Conservation (phyloP, 495 filamentous ascomycete species). For the Hypoxylon fuscum region DNA sequence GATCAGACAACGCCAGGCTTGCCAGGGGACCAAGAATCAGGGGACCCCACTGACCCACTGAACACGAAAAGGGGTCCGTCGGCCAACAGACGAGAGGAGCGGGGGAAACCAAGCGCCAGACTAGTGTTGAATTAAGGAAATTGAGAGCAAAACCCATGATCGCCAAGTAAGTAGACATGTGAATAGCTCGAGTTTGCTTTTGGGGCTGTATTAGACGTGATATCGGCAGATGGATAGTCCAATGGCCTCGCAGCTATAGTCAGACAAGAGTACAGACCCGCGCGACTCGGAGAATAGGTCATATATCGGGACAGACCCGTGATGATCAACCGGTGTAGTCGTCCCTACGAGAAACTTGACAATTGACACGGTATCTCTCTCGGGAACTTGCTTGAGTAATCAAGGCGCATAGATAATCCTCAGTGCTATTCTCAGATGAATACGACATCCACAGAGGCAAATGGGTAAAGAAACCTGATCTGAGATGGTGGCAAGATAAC, state of each 20-base stretch:
- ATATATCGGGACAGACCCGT: conserved; percentile 35
- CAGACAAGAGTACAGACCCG: conserved; percentile 24
- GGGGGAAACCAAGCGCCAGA: conserved; percentile 21
- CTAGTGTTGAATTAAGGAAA: conserved; percentile 32
- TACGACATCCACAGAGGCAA: conserved; percentile 10
- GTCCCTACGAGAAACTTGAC: conserved; percentile 5
- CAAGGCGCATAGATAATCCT: conserved; percentile 31
- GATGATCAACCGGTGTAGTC: conserved; percentile 32
- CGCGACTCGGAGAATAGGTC: conserved; percentile 30
- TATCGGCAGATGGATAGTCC: conserved; percentile 42
- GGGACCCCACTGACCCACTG: conserved; percentile 36
- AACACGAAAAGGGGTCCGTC: conserved; percentile 25
- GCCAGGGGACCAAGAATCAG: conserved; percentile 25
- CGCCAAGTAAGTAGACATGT: conserved; percentile 38
- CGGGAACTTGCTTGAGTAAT: conserved; percentile 25
- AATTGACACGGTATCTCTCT: conserved; percentile 33
- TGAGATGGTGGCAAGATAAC: conserved; percentile 9
- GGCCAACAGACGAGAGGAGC: conserved; percentile 23
- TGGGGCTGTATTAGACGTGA: conserved; percentile 32
- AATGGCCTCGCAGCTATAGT: conserved; percentile 34
- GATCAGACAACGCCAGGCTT: conserved; percentile 9
- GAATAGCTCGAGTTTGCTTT: conserved; percentile 30
- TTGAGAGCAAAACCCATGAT: conserved; percentile 27
- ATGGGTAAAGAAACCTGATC: conserved; percentile 9
- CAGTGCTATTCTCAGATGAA: neutral